phyloP scores from a whole-genome alignment of 139 green algal genomes.

The Chlorella sp. region DNA sequence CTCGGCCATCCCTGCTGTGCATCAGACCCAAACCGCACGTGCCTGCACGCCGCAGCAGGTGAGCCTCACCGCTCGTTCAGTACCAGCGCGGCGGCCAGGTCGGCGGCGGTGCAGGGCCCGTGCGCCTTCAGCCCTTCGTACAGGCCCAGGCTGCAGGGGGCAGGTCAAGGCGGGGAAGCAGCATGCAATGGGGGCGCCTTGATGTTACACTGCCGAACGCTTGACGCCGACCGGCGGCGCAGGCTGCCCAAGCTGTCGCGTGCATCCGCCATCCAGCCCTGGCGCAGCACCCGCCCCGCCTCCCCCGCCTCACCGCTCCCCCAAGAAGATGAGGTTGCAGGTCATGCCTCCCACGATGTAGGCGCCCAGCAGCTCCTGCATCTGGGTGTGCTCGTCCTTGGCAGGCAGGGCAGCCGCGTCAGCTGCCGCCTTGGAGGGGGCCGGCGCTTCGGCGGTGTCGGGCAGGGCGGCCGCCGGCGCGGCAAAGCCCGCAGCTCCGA shows the following conservation, averaged over 20 bases:
- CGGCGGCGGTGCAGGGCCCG: conserved; percentile 19
- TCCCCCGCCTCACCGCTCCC: background rate
- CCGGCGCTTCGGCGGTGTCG: too few relatives aligned
- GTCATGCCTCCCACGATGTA: conserved; percentile 10
- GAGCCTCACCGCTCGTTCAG: conserved; percentile 4
- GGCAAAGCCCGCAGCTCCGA: too few relatives aligned
- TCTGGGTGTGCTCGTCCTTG: background rate
- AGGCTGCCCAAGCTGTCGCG: background rate
- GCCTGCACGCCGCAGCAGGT: background rate
- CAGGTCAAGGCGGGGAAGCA: too few relatives aligned
- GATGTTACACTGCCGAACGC: too few relatives aligned
- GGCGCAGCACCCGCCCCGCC: too few relatives aligned
- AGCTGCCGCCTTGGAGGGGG: too few relatives aligned
- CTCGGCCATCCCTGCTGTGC: too few relatives aligned
- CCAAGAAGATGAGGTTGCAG: conserved; percentile 24
- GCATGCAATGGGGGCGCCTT: too few relatives aligned
- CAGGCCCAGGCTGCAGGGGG: conserved; percentile 27
- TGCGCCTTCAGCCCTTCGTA: conserved; percentile 25
- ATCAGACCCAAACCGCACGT: background rate
- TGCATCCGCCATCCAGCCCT: background rate
- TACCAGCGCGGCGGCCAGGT: conserved; percentile 1
- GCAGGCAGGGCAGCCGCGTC: too few relatives aligned
- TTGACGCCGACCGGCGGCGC: background rate
- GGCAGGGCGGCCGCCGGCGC: too few relatives aligned
- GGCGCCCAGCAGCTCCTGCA: conserved; percentile 2